A percentile compares a stretch with the other conserved stretches of the same genome.
Conservation (phyloP, 148 eudicot species). For the Arbutus unedo region DNA sequence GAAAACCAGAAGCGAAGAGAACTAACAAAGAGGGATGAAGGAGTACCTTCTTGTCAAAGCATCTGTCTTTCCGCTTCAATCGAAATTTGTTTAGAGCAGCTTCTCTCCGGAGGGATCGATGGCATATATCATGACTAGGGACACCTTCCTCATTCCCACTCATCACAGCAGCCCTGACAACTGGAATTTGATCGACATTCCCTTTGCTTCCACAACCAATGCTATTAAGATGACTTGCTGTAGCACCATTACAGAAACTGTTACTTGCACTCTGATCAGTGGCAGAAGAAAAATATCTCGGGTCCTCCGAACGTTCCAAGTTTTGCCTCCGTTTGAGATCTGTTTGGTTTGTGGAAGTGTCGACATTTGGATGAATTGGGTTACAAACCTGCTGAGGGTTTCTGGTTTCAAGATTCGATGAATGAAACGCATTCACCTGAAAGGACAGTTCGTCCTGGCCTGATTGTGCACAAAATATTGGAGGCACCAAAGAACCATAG, state of each 20-base stretch:
- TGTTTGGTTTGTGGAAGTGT: constrained; percentile 30
- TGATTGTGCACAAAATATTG: constrained; percentile 30
- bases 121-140: constrained; percentile 27
- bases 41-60: constrained; percentile 90
- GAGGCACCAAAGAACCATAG: constrained; percentile 30
- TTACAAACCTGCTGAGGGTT: constrained; percentile 23
- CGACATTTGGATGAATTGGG: constrained; percentile 31
- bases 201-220: constrained; percentile 32
- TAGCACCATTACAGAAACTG: constrained; percentile 40
- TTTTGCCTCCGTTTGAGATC: constrained; percentile 34
- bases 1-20: too few relatives aligned
- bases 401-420: constrained; percentile 22
- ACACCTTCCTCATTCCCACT: constrained; percentile 36
- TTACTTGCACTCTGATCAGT: constrained; percentile 64
- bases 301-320: constrained; percentile 34
- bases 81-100: constrained; percentile 85
- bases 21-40: neutral
- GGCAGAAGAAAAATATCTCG: constrained; percentile 38
- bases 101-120: constrained; percentile 56
- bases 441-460: constrained; percentile 33
- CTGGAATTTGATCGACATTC: constrained; percentile 25
- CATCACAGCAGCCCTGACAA: constrained; percentile 25
- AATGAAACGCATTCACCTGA: constrained; percentile 22
- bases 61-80: constrained; percentile 87
- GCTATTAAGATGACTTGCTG: constrained; percentile 32